Evolutionary conservation across 352 stramenopile species (phyloP).

Genomic region (Thraustotheca clavata): DNA sequence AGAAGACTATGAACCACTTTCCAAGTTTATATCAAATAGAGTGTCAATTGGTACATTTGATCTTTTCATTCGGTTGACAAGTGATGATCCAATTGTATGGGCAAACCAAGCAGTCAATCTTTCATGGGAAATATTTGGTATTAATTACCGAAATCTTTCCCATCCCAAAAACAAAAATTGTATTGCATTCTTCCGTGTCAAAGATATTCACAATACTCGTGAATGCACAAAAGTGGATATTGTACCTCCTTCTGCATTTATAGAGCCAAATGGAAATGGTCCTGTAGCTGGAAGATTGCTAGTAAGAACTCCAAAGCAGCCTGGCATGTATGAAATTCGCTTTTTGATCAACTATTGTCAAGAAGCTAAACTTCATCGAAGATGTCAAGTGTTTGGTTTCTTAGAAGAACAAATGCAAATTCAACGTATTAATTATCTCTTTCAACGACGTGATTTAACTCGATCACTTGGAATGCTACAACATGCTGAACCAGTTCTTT

Average conservation of each 20-base stretch:
- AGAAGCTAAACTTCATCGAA: constrained; percentile 41
- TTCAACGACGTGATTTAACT: constrained; percentile 35
- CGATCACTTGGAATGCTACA: constrained; percentile 42
- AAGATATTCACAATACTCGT: constrained; percentile 23
- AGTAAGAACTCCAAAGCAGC: constrained; percentile 34
- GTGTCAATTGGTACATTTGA: constrained; percentile 55
- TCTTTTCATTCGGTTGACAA: constrained; percentile 54
- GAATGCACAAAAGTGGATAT: constrained; percentile 39
- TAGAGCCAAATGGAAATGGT: constrained; percentile 29
- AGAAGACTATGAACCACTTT: constrained; percentile 36
- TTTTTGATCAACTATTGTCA: constrained; percentile 66
- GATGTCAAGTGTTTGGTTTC: constrained; percentile 46
- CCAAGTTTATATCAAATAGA: constrained; percentile 38
- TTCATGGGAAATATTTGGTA: constrained; percentile 47
- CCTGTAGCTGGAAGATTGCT: constrained; percentile 40
- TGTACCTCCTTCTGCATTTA: constrained; percentile 41
- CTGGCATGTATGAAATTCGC: constrained; percentile 49
- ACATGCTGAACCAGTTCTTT: constrained; percentile 27
- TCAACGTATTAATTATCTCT: constrained; percentile 44
- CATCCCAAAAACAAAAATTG: constrained; percentile 43
- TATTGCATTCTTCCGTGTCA: constrained; percentile 45
- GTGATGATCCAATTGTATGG: constrained; percentile 35
- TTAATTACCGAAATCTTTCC: constrained; percentile 38
- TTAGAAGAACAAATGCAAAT: constrained; percentile 59
- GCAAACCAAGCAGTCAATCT: constrained; percentile 40